Percentiles rank a stretch among this genome's conserved stretches.
Evolutionary conservation across 768 basidiomycete genomes (phyloP).

Genomic region (Mycena sanguinolenta): DNA sequence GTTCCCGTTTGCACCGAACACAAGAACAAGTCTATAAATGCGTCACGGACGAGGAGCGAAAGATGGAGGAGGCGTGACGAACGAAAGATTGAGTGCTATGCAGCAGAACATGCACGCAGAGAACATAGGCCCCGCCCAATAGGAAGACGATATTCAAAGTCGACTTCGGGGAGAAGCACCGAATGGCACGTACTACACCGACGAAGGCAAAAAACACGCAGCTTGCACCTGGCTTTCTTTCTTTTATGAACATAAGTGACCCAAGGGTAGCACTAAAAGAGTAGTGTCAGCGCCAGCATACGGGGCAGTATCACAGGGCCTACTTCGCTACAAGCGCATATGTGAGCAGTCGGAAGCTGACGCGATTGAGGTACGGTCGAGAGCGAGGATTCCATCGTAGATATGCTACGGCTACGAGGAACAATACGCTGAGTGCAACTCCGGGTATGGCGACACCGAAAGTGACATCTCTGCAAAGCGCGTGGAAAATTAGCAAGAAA

Average conservation of each 20-base stretch:
- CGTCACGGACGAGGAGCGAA: not conserved
- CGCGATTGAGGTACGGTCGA: too few relatives aligned
- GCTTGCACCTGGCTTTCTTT: not conserved
- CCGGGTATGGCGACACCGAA: not conserved
- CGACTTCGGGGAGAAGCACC: not conserved
- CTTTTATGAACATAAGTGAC: not conserved
- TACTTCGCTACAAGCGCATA: not conserved
- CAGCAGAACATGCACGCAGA: slow-evolving; percentile 1
- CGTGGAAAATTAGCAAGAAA: not conserved
- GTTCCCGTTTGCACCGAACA: slow-evolving; percentile 11
- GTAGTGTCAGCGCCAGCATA: not conserved
- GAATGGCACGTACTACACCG: not conserved
- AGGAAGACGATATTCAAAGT: not conserved
- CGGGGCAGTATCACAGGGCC: not conserved
- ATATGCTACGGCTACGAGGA: not conserved
- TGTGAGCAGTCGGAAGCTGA: slow-evolving; percentile 1
- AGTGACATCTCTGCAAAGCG: slow-evolving; percentile 3
- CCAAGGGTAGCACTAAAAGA: not conserved
- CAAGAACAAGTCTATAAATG: too few relatives aligned
- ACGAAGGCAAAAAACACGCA: not conserved
- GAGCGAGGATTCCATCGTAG: too few relatives aligned
- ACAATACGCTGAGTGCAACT: not conserved
- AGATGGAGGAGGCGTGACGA: not conserved
- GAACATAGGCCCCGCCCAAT: not conserved
- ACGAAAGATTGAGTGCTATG: not conserved